Percentiles rank a stretch among this genome's conserved stretches.
Evolutionary conservation across 805 yeast species (phyloP).

Genomic region (Teunomyces aglyptinius): DNA sequence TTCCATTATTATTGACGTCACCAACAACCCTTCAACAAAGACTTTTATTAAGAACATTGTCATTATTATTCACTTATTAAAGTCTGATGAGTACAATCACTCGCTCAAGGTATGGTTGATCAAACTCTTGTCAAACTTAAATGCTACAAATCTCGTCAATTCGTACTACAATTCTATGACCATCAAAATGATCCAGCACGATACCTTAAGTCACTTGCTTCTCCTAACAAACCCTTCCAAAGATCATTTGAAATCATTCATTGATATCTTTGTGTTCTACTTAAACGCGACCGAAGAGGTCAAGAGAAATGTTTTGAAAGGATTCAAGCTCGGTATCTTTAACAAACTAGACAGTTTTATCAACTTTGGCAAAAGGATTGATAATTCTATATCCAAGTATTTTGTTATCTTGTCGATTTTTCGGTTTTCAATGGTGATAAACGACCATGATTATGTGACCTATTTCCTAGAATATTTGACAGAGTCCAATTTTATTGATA

Average conservation of each 20-base stretch:
- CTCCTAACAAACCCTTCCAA: constrained; percentile 34
- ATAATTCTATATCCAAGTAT: constrained; percentile 48
- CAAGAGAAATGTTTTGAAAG: constrained; percentile 45
- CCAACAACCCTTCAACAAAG: constrained; percentile 19
- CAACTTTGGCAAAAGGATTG: constrained; percentile 53
- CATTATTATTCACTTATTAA: constrained; percentile 56
- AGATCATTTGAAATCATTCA: constrained; percentile 18
- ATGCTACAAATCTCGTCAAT: constrained; percentile 50
- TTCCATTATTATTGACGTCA: constrained; percentile 36
- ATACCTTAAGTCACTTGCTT: constrained; percentile 56
- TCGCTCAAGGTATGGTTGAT: constrained; percentile 71
- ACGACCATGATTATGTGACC: constrained; percentile 27
- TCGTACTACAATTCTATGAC: constrained; percentile 53
- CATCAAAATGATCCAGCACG: constrained; percentile 75
- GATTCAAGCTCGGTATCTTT: constrained; percentile 58
- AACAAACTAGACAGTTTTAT: constrained; percentile 68
- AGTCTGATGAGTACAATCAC: constrained; percentile 67
- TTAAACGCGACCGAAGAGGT: constrained; percentile 53
- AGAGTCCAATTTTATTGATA: constrained; percentile 13
- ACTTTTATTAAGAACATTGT: constrained; percentile 40
- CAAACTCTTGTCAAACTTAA: constrained; percentile 57
- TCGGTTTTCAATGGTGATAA: constrained; percentile 30
- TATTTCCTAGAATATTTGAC: constrained; percentile 24
- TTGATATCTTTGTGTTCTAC: constrained; percentile 48
- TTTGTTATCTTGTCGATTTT: constrained; percentile 32